Base-by-base conservation (phyloP, 2,329 filamentous ascomycete species). In the Epichloe sp. region DNA sequence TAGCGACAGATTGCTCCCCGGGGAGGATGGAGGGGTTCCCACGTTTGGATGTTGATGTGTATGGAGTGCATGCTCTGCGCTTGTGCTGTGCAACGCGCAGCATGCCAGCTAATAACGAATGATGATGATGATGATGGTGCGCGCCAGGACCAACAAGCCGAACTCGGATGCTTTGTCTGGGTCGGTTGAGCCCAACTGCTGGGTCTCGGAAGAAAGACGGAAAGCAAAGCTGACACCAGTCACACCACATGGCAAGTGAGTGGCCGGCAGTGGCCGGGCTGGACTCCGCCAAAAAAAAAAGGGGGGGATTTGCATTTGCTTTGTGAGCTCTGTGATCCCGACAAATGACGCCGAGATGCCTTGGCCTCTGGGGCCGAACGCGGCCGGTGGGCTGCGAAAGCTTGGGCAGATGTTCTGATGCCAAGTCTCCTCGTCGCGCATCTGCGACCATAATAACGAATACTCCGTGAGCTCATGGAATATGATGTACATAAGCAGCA, bases 81-180 rank as follows among this genome's bases (percentile, higher is more conserved):
- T 34, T 31, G 42, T 43, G 3, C 19, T 26, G 21, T 23, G 12
- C 41, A 14, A 23, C 23, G 15, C 42, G 23, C 42, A 44, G 7
- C 42, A 44, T 31, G 6, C 41, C 12, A 19, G n/a, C 19, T 19
- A 43, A 12, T 17, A 17, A 8, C 3, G 26, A 31, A 3, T 31
- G 26, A 31, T 10, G 26, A 31, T 26, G 26, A 26, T 8, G 7
- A 26, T 8, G 23, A 23, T 21, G 11, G 19, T 14, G 40, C 17
- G 15, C 19, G 40, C 40, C 35, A 46, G 26, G 8, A 26, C 7
- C 23, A 23, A 2, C 15, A 45, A 5, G 31, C 50, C 47, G 47
- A 45, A 43, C 34, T 44, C 50, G 47, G 50, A 52, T 44, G 38
- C 46, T 45, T 42, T 42, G 51, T 42, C 35, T 52, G 47, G 35